Base-by-base conservation (phyloP, 768 basidiomycete genomes). In the Mycena alexandri region DNA sequence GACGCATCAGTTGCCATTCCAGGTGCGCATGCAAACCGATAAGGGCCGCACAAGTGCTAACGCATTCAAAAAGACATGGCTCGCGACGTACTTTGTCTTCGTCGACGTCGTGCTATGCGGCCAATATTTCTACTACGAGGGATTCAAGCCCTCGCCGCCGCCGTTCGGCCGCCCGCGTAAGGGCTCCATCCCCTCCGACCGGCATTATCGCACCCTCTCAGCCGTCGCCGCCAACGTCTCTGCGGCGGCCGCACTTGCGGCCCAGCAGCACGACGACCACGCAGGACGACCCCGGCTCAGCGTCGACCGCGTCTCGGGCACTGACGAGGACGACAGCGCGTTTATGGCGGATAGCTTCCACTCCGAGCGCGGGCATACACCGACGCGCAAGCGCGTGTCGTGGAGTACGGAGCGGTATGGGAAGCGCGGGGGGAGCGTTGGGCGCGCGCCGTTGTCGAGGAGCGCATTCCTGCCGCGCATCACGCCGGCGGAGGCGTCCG, bases 1-100 rank as follows among this genome's bases (percentile, higher is more conserved):
- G 61, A 99, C 98, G 3, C 87, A 92, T 73, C 98, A 99, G 75
- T 85, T 98, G 17, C 95, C 95, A 22, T 99, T 99, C 78, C 97
- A 99, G 81, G 95, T 94, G 77, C 72, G 87, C 61, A 44, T 36
- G 54, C 36, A 51, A 21, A 24, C 72, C 71, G 38, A 60, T 59
- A 73, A 61, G 47, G 50, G 22, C 53, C 41, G 38, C 67, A 54
- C 68, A 57, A 50, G 56, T 63, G 33, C 29, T 46, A n/a, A 41
- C 24, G 22, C 59, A 16, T 38, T 53, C 47, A 60, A 5, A n/a
- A 36, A 98, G 94, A 97, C 89, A 46, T 94, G 89, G 76, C 93
- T 99, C 50, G 97, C 98, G 3, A 84, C 85, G 0, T 99, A 99
- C 78, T 99, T 98, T 75, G 92, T 93, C 74, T 80, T 86, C 61